These are phyloP conservation scores for Sesbania bispinosa DNA, from an alignment of 306 rosid species.

Conservation along the genomic window DNA sequence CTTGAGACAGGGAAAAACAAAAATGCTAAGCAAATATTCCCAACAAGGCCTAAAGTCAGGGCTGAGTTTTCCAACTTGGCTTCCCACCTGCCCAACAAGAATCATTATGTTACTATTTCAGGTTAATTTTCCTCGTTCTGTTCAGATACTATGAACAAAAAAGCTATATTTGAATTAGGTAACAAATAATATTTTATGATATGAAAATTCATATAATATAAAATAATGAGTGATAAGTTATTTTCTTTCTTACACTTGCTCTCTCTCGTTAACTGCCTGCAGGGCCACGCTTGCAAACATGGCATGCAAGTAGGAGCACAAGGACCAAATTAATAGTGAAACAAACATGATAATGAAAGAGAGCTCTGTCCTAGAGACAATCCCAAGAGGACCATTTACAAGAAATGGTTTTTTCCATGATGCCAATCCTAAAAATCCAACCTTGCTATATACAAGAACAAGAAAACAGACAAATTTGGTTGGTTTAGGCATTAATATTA, in stretches of 20 bases:
- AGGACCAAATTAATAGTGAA: constrained; percentile 50
- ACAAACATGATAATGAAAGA: constrained; percentile 40
- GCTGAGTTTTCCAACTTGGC: constrained; percentile 43
- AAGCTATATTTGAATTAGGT: too few relatives aligned
- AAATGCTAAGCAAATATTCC: too few relatives aligned
- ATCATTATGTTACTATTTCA: too few relatives aligned
- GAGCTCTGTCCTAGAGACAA: constrained; percentile 44
- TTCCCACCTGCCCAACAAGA: constrained; percentile 51
- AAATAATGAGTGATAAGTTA: not conserved
- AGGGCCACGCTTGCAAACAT: constrained; percentile 33
- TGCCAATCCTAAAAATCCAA: constrained; percentile 12
- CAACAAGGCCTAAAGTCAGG: too few relatives aligned
- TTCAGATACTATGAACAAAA: too few relatives aligned
- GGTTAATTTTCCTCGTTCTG: too few relatives aligned
- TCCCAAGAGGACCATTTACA: constrained; percentile 55
- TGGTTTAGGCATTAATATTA: not conserved
- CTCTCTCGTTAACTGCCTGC: constrained; percentile 27
- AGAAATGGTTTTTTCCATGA: constrained; percentile 46
- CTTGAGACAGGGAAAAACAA: too few relatives aligned
- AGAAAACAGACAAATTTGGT: constrained; percentile 8
- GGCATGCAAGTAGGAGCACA: constrained; percentile 37
- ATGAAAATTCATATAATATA: not conserved
- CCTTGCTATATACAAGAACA: constrained; percentile 27
- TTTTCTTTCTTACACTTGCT: constrained; percentile 42
- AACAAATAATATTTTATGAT: too few relatives aligned